Conservation (phyloP, 2,329 filamentous ascomycete species). For the Paramyrothecium roridum region DNA sequence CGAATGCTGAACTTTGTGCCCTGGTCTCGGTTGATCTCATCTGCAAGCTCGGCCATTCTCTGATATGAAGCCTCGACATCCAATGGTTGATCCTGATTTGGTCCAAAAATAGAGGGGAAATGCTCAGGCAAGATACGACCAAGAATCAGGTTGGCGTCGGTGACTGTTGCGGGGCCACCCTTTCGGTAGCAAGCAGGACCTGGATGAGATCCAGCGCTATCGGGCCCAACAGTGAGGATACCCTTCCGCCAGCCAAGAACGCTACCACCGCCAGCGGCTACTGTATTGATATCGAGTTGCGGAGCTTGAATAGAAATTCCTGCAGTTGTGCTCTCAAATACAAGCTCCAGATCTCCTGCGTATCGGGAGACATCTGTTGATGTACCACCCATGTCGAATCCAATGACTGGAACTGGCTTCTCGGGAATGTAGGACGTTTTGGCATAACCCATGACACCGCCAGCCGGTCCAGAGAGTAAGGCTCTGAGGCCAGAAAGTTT, state of each 20-base stretch:
- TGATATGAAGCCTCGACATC: conserved; percentile 36
- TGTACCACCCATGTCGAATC: conserved; percentile 72
- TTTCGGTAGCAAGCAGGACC: conserved; percentile 74
- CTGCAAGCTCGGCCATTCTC: conserved; percentile 19
- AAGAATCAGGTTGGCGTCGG: conserved; percentile 68
- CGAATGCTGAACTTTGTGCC: too few species aligned
- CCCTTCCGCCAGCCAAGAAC: conserved; percentile 69
- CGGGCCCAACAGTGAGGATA: conserved; percentile 69
- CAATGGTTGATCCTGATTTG: conserved; percentile 57
- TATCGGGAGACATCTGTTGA: conserved; percentile 73
- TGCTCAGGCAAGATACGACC: conserved; percentile 59
- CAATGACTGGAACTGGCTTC: conserved; percentile 68
- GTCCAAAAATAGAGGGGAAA: conserved; percentile 71
- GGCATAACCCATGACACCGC: conserved; percentile 74
- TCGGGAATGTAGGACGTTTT: conserved; percentile 68
- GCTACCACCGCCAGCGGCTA: conserved; percentile 73
- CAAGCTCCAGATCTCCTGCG: conserved; percentile 39
- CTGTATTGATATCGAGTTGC: conserved; percentile 79
- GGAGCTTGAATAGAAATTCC: conserved; percentile 77
- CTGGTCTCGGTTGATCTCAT: too few species aligned
- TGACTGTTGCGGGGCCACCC: conserved; percentile 67
- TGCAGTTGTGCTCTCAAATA: conserved; percentile 73
- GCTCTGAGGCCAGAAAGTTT: conserved; percentile 67
- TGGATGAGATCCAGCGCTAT: conserved; percentile 67
- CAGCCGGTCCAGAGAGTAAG: conserved; percentile 73